Evolutionary conservation across 179 eudicot species (phyloP).

Genomic region (Heliamphora pulchella): DNA sequence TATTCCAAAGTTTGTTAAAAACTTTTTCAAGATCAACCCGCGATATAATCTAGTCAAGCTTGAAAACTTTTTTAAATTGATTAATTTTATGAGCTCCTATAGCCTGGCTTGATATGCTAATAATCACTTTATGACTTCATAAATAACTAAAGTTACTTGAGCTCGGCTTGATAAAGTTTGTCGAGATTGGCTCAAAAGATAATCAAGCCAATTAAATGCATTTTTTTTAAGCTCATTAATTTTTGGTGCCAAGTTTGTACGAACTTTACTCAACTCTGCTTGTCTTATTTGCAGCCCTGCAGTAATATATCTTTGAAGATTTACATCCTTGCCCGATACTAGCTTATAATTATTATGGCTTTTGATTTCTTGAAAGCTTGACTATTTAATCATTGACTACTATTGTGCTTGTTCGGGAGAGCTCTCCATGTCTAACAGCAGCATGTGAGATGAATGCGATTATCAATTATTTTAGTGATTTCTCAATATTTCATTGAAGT

Average conservation of each 20-base stretch:
- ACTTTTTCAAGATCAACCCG: background rate
- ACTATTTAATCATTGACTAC: too few relatives aligned
- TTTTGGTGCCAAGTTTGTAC: too few relatives aligned
- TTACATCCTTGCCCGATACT: background rate
- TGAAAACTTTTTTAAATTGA: background rate
- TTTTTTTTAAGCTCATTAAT: too few relatives aligned
- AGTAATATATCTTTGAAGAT: background rate
- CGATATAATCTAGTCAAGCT: background rate
- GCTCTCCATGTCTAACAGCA: background rate
- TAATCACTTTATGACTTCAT: too few relatives aligned
- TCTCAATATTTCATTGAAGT: background rate
- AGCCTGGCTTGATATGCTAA: background rate
- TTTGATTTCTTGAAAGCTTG: background rate
- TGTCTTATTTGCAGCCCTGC: too few relatives aligned
- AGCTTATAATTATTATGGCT: background rate
- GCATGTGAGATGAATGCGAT: background rate
- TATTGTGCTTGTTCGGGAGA: background rate
- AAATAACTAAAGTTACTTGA: too few relatives aligned
- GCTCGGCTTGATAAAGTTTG: too few relatives aligned
- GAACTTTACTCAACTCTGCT: too few relatives aligned
- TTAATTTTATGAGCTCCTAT: background rate
- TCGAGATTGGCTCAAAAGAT: too few relatives aligned
- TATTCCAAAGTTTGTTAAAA: background rate
- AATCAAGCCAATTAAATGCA: too few relatives aligned
- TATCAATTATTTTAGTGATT: background rate